Base-by-base conservation (phyloP, 257 asterid species). In the Oldenlandia corymbosa region DNA sequence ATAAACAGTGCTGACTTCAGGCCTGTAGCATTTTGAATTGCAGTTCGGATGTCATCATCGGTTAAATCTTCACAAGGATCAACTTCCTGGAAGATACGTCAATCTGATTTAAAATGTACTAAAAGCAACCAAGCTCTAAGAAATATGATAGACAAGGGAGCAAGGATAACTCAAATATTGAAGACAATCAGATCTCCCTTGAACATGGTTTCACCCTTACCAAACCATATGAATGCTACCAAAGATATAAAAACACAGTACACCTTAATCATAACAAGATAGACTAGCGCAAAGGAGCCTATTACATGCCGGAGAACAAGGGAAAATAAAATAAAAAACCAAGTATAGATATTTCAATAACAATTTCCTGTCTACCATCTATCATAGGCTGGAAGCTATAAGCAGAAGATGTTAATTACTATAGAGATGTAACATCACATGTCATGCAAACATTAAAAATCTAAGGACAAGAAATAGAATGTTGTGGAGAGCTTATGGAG, bases 11-110 rank as follows among this genome's bases (percentile, higher is more conserved):
- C 97, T 71, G 96, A 87, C 69, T 70, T 87, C 63, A 96, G 75
- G 55, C 97, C 99, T 8, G 92, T 87, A 49, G 97, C 95, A 78
- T 93, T 93, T 76, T 87, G 97, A 71, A 93, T 79, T 74, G 97
- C 88, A 72, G 90, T 90, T 32, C 86, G 90, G 76, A 93, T 93
- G 75, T 93, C 97, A 64, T 84, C 94, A 76, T 90, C 94, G 57
- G 96, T 90, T 79, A 93, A 83, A 76, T 78, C 86, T 71, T 90
- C 96, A 72, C 99, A 93, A 52, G 99, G 99, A 69, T 93, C 96
- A 55, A 93, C 90, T 36, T 84, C 96, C 99, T 93, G 86, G 77
- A 68, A 64, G 64, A 61, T 62, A 75, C 26, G 50, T 48, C 65
- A 74, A 55, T 64, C 54, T 49, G 64, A 37, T 5, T 71, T 53